These are phyloP conservation scores for Colletotrichum sp. DNA, from an alignment of 2,329 filamentous ascomycete genomes.

Conservation along the genomic window DNA sequence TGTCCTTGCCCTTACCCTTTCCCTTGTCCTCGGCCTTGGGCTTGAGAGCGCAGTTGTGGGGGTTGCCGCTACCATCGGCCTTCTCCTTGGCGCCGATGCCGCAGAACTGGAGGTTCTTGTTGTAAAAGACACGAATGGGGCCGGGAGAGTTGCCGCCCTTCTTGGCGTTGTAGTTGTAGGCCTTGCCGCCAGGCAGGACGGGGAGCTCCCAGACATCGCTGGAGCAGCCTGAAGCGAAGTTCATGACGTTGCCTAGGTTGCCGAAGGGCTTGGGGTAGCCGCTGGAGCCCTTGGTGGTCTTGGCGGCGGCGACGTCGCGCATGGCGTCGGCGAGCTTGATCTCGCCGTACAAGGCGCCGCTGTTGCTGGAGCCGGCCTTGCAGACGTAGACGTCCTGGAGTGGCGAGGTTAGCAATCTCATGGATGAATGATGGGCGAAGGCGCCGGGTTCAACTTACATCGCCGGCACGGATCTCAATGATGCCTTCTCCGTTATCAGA, in stretches of 20 bases:
- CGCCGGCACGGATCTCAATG: background rate
- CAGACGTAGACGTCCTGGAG: background rate
- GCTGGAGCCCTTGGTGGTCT: background rate
- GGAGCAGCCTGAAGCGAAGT: background rate
- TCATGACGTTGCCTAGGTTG: background rate
- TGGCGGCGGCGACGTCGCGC: background rate
- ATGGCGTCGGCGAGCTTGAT: background rate
- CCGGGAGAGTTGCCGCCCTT: background rate
- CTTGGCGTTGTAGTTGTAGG: background rate
- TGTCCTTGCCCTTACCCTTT: background rate
- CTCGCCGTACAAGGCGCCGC: background rate
- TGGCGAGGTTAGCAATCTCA: background rate
- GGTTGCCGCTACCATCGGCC: background rate
- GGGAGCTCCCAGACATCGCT: background rate
- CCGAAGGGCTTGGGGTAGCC: background rate
- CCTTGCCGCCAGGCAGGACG: background rate
- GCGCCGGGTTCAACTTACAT: background rate
- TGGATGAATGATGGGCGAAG: background rate
- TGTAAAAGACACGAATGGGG: background rate
- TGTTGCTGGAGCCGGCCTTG: background rate
- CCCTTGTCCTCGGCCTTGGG: background rate
- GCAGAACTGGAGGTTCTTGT: background rate
- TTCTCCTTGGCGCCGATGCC: background rate
- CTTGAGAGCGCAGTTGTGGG: background rate
- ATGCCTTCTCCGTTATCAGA: background rate